Percentiles rank a stretch among this genome's conserved stretches.
Evolutionary conservation across 1,284 basidiomycete genomes (phyloP).

Genomic region (Tilletia setariae): DNA sequence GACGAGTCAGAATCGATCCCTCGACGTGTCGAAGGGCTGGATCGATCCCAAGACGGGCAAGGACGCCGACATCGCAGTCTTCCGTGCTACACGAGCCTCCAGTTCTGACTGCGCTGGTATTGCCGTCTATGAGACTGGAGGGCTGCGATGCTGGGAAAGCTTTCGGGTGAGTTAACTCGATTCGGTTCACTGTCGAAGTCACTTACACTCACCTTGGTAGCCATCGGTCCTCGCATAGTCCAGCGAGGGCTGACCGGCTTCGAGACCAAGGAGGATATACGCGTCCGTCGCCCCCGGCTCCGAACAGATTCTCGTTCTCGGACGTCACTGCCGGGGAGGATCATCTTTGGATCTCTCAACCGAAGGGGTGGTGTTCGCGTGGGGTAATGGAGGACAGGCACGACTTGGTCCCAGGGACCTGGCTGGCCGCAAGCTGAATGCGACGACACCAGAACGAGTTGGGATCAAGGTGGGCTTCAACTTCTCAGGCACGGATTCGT

Average conservation of each 20-base stretch:
- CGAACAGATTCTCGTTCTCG: conserved; percentile 62
- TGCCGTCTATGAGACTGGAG: conserved; percentile 74
- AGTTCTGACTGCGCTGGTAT: no score
- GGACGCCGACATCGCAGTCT: no score
- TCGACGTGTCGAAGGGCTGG: no score
- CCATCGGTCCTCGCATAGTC: conserved; percentile 52
- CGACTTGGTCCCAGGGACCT: conserved; percentile 69
- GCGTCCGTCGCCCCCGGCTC: conserved; percentile 40
- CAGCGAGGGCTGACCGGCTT: conserved; percentile 80
- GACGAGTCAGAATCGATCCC: no score
- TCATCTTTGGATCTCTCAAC: conserved; percentile 82
- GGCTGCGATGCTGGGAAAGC: conserved; percentile 65
- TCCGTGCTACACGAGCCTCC: no score
- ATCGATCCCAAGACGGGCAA: no score
- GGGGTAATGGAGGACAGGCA: conserved; percentile 78
- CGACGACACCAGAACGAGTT: conserved; percentile 64
- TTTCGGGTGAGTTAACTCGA: conserved; percentile 64
- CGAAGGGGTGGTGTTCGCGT: conserved; percentile 72
- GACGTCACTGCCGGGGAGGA: conserved; percentile 79
- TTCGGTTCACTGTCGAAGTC: no score
- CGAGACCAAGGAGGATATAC: conserved; percentile 60
- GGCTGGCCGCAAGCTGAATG: conserved; percentile 71
- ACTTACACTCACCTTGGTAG: no score
- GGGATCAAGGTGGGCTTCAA: no score
- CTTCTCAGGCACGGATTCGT: not conserved